Percentiles rank a stretch among this genome's conserved stretches.
Evolutionary conservation across 2,329 filamentous ascomycete genomes (phyloP).

Genomic region (Periconia macrospinosa): DNA sequence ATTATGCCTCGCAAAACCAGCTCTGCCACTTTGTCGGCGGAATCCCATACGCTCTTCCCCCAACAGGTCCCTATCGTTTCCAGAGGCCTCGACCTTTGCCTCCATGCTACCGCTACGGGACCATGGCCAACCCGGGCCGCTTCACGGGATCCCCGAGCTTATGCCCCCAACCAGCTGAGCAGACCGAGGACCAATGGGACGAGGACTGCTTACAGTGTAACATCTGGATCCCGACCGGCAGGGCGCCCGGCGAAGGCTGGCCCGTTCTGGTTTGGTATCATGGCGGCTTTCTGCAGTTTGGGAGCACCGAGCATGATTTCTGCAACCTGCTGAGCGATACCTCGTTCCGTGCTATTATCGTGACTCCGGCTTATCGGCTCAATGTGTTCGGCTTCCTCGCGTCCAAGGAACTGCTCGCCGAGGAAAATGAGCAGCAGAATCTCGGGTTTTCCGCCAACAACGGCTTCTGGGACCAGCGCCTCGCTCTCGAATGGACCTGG

Average conservation of each 20-base stretch:
- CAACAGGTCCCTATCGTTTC: slow-evolving; percentile 52
- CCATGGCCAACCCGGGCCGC: slow-evolving; percentile 48
- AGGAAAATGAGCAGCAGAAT: slow-evolving; percentile 12
- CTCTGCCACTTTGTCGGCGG: slow-evolving; percentile 58
- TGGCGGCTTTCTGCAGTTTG: slow-evolving; percentile 61
- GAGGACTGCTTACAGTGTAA: slow-evolving; percentile 62
- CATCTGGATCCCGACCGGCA: slow-evolving; percentile 56
- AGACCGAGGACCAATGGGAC: slow-evolving; percentile 37
- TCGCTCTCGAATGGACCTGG: slow-evolving; percentile 59
- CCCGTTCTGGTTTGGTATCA: slow-evolving; percentile 62
- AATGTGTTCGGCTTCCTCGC: slow-evolving; percentile 61
- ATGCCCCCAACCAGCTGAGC: slow-evolving; percentile 51
- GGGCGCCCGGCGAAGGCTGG: slow-evolving; percentile 53
- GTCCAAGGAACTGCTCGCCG: slow-evolving; percentile 50
- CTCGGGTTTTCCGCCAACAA: slow-evolving; percentile 47
- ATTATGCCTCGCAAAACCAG: slow-evolving; percentile 28
- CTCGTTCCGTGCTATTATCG: slow-evolving; percentile 50
- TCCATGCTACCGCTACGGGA: slow-evolving; percentile 55
- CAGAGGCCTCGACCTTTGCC: slow-evolving; percentile 53
- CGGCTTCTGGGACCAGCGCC: slow-evolving; percentile 61
- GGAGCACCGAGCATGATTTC: slow-evolving; percentile 51
- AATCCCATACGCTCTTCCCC: slow-evolving; percentile 58
- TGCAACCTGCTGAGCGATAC: slow-evolving; percentile 54
- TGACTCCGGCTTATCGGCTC: slow-evolving; percentile 60
- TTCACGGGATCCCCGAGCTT: slow-evolving; percentile 47